Conservation (phyloP, 768 basidiomycete species). For the Mycena olivaceomarginata region DNA sequence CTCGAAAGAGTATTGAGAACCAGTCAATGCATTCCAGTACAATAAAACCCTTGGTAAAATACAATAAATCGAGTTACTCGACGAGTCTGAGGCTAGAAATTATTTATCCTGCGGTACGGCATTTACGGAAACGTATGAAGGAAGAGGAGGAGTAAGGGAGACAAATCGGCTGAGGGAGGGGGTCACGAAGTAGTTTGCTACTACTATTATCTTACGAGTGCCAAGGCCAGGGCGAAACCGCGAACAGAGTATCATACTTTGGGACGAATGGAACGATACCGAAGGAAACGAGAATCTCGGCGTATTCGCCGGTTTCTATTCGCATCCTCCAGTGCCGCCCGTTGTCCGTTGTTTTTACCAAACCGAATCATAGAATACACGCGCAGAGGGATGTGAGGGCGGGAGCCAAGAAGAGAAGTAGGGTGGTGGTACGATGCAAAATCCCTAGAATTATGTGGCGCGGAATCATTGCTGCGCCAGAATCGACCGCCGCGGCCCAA, state of each 20-base stretch:
- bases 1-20: not conserved
- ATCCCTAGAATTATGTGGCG: not conserved
- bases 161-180: constrained; percentile 36
- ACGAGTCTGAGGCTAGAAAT: constrained; percentile 23
- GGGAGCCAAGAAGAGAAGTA: constrained; percentile 15
- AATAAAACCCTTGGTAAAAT: constrained; percentile 6
- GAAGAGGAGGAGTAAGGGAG: constrained; percentile 8
- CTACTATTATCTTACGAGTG: constrained; percentile 45
- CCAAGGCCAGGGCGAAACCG: constrained; percentile 37
- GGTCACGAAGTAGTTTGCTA: constrained; percentile 40
- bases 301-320: constrained; percentile 21
- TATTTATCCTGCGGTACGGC: constrained; percentile 41
- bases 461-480: constrained; percentile 56
- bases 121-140: constrained; percentile 33
- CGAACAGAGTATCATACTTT: constrained; percentile 46
- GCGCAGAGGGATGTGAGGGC: constrained; percentile 1
- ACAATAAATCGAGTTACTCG: constrained; percentile 23
- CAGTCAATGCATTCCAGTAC: not conserved
- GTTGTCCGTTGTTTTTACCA: constrained; percentile 33
- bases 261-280: constrained; percentile 39
- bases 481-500: constrained; percentile 64
- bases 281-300: constrained; percentile 14
- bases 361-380: constrained; percentile 30
- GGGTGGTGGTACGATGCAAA: constrained; percentile 33
- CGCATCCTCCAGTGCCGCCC: constrained; percentile 12